Percentiles rank a stretch among this genome's conserved stretches.
These are phyloP conservation scores for Pichia cabralensis DNA, from an alignment of 805 yeast genomes.

Conservation along the genomic window DNA sequence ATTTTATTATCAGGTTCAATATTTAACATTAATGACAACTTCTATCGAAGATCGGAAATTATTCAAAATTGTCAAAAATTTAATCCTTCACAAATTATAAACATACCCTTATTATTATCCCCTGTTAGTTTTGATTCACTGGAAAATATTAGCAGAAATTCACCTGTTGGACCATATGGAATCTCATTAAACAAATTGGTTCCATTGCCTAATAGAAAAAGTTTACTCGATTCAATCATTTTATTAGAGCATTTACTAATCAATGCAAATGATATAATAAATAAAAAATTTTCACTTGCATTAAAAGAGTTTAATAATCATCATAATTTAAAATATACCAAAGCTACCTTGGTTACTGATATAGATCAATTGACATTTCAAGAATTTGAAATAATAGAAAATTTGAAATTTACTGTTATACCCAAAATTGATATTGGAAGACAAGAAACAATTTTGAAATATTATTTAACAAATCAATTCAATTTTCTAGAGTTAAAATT, in stretches of 20 bases:
- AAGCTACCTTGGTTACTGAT: conserved; percentile 5
- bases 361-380: conserved; percentile 1
- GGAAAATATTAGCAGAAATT: conserved; percentile 17
- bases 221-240: conserved; percentile 18
- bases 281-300: conserved; percentile 15
- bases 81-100: conserved; percentile 33
- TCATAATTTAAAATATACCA: conserved; percentile 17
- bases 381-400: conserved; percentile 9
- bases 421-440: conserved; percentile 7
- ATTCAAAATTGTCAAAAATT: conserved; percentile 30
- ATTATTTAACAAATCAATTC: conserved; percentile 17
- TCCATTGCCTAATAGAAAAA: conserved; percentile 20
- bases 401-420: conserved; percentile 4
- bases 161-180: conserved; percentile 6
- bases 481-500: conserved; percentile 18
- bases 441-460: conserved; percentile 16
- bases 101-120: conserved; percentile 29
- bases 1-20: conserved; percentile 30
- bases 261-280: conserved; percentile 21
- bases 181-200: conserved; percentile 2
- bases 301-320: conserved; percentile 6
- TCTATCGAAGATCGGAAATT: conserved; percentile 30
- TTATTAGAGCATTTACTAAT: conserved; percentile 20
- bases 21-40: conserved; percentile 30
- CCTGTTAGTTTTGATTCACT: conserved; percentile 25